Conservation (phyloP, 139 green algal species). For the Chlamydomonas eustigma region DNA sequence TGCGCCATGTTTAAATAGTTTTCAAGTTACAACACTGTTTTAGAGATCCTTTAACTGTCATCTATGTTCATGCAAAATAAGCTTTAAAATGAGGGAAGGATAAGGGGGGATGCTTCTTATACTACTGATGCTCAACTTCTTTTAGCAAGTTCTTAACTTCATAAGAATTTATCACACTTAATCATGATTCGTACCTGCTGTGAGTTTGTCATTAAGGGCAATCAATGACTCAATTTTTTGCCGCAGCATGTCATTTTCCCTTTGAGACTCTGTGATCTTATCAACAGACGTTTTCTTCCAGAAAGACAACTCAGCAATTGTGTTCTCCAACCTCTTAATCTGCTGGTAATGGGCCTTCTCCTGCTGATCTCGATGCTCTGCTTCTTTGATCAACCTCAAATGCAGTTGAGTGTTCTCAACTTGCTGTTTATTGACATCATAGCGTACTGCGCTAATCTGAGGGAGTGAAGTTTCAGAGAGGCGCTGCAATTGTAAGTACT, state of each 20-base stretch:
- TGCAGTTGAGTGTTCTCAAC: conserved; percentile 14
- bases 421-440: not conserved
- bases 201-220: conserved; percentile 36
- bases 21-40: no score
- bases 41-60: no score
- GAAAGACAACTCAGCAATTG: conserved; percentile 46
- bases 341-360: conserved; percentile 43
- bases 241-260: conserved; percentile 54
- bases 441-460: not conserved
- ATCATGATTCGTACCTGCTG: no score
- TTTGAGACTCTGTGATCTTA: conserved; percentile 37
- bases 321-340: conserved; percentile 44
- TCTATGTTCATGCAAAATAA: no score
- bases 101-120: no score
- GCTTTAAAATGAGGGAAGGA: no score
- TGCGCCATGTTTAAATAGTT: no score
- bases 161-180: no score
- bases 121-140: no score
- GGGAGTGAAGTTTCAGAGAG: no score
- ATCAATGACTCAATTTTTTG: conserved; percentile 45
- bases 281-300: conserved; percentile 48
- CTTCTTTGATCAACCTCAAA: conserved; percentile 22
- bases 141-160: no score
- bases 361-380: conserved; percentile 40
- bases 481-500: no score